These are phyloP conservation scores for Articulospora tetracladia DNA, from an alignment of 495 filamentous ascomycete species.

Conservation along the genomic window DNA sequence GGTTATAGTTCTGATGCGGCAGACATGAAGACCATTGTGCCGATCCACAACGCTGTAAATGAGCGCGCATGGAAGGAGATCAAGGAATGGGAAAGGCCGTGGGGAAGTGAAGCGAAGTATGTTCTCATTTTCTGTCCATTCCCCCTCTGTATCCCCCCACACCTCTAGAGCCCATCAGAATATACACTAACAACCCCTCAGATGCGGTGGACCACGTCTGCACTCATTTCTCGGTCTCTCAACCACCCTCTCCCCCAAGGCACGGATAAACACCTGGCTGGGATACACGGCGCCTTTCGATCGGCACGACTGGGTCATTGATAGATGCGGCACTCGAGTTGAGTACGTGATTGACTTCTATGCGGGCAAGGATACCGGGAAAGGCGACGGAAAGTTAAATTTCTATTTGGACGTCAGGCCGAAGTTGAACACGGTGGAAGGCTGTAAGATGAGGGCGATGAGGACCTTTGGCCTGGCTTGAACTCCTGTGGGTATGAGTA, in stretches of 20 bases:
- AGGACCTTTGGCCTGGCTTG: slow-evolving; percentile 57
- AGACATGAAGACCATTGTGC: slow-evolving; percentile 87
- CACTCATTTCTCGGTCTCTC: slow-evolving; percentile 79
- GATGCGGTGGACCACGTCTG: slow-evolving; percentile 78
- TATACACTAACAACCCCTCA: slow-evolving; percentile 17
- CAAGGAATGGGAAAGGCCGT: slow-evolving; percentile 74
- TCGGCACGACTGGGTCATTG: slow-evolving; percentile 95
- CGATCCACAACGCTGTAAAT: slow-evolving; percentile 97
- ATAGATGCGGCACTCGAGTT: slow-evolving; percentile 81
- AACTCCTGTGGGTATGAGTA: slow-evolving; percentile 1
- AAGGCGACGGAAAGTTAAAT: slow-evolving; percentile 62
- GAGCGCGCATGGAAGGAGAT: slow-evolving; percentile 86
- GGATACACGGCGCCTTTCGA: slow-evolving; percentile 93
- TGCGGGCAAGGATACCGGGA: slow-evolving; percentile 60
- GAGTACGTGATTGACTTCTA: slow-evolving; percentile 99
- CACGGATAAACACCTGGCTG: slow-evolving; percentile 72
- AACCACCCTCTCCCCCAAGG: slow-evolving; percentile 72
- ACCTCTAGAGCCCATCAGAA: neutral
- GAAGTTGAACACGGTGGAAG: slow-evolving; percentile 90
- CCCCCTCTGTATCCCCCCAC: neutral
- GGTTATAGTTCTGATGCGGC: slow-evolving; percentile 51
- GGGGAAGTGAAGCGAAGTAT: slow-evolving; percentile 47
- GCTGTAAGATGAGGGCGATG: slow-evolving; percentile 75
- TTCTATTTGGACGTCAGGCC: slow-evolving; percentile 96
- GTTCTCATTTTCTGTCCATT: neutral